Percentiles rank a stretch among this genome's conserved stretches.
These are phyloP conservation scores for Apostasia shenzhenica DNA, from an alignment of 106 monocot genomes.

Conservation along the genomic window DNA sequence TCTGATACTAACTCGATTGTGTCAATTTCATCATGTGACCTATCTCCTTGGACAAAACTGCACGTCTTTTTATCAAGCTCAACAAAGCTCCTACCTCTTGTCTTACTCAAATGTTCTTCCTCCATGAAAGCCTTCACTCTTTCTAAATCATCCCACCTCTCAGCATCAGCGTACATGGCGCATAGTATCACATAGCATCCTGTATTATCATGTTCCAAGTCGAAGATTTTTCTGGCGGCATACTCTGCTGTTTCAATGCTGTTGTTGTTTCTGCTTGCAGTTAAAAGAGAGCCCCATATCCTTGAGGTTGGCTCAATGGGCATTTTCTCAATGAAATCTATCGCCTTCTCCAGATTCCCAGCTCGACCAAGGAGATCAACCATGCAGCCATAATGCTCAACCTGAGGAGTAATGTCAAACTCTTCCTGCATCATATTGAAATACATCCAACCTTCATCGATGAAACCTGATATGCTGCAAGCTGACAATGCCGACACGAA, in stretches of 20 bases:
- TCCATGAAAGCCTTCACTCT: conserved; percentile 51
- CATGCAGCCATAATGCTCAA: conserved; percentile 94
- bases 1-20: conserved; percentile 36
- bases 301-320: conserved; percentile 48
- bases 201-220: conserved; percentile 65
- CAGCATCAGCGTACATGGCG: conserved; percentile 64
- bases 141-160: conserved; percentile 51
- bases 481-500: conserved; percentile 74
- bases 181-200: conserved; percentile 73
- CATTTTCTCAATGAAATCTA: conserved; percentile 65
- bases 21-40: conserved; percentile 30
- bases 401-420: conserved; percentile 37
- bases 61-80: conserved; percentile 31
- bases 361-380: conserved; percentile 71
- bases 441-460: conserved; percentile 56
- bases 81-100: conserved; percentile 40
- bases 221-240: conserved; percentile 57
- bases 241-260: conserved; percentile 57
- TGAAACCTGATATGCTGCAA: conserved; percentile 66
- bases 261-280: conserved; percentile 67
- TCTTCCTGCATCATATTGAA: conserved; percentile 58
- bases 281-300: conserved; percentile 87
- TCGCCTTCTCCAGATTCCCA: conserved; percentile 48
- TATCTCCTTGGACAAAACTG: conserved; percentile 61
- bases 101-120: conserved; percentile 33